Percentiles rank a stretch among this genome's conserved stretches.
These are phyloP conservation scores for Trichocomaceae sp. DNA, from an alignment of 2,329 filamentous ascomycete genomes.

Conservation along the genomic window DNA sequence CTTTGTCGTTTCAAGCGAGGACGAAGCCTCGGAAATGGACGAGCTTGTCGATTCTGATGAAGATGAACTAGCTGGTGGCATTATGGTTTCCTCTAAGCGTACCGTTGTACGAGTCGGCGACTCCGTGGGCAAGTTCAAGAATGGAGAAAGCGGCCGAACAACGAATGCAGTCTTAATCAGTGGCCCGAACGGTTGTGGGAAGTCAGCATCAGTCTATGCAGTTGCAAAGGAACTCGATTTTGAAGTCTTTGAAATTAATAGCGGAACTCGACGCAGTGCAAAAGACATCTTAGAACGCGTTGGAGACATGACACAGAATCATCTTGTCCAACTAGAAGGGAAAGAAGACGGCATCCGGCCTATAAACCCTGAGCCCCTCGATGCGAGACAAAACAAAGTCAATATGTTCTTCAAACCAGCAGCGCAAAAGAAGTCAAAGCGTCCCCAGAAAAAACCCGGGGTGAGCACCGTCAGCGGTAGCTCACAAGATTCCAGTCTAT, in stretches of 20 bases:
- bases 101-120: conserved; percentile 40
- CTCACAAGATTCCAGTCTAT: conserved; percentile 26
- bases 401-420: conserved; percentile 66
- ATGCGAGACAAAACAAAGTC: conserved; percentile 71
- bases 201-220: conserved; percentile 87
- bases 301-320: conserved; percentile 94
- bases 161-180: conserved; percentile 79
- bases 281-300: conserved; percentile 87
- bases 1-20: conserved; percentile 72
- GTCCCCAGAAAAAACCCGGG: conserved; percentile 2
- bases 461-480: conserved; percentile 4
- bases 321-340: conserved; percentile 57
- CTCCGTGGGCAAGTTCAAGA: conserved; percentile 28
- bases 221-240: conserved; percentile 87
- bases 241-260: conserved; percentile 91
- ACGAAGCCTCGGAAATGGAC: conserved; percentile 64
- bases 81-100: conserved; percentile 30
- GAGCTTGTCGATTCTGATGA: conserved; percentile 59
- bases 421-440: background rate
- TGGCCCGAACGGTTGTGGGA: conserved; percentile 83
- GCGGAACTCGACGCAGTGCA: conserved; percentile 73
- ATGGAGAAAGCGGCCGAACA: conserved; percentile 46
- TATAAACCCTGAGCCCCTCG: conserved; percentile 54
- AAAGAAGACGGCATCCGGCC: conserved; percentile 33
- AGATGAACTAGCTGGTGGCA: conserved; percentile 35